These are phyloP conservation scores for Cnidoscolus chayamansa DNA, from an alignment of 441 rosid genomes.

Conservation along the genomic window DNA sequence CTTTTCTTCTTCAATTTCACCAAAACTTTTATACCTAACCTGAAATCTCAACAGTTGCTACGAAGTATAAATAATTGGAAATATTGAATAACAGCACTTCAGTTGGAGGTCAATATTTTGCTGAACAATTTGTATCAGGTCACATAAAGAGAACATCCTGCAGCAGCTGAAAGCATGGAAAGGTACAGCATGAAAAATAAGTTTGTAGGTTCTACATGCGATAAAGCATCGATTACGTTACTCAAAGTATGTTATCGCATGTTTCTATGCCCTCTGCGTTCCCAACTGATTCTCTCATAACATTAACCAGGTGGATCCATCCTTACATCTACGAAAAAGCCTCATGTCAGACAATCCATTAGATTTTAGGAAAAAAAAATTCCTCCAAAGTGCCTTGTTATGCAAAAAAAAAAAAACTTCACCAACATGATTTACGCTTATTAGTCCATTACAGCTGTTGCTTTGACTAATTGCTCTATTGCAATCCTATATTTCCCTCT, in stretches of 20 bases:
- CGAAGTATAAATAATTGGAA: conserved; percentile 8
- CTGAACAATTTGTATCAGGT: not conserved
- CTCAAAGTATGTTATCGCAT: conserved; percentile 6
- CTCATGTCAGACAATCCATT: not conserved
- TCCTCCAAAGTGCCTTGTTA: not conserved
- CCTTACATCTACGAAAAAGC: not conserved
- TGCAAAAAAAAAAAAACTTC: not conserved
- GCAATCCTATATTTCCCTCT: not conserved
- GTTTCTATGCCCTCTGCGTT: not conserved
- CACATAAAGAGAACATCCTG: not conserved
- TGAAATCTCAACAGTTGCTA: conserved; percentile 33
- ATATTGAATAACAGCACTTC: not conserved
- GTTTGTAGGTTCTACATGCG: not conserved
- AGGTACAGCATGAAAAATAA: not conserved
- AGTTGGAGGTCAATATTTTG: conserved; percentile 5
- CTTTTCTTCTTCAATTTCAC: conserved; percentile 70
- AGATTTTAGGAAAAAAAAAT: not conserved
- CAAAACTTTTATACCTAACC: conserved; percentile 78
- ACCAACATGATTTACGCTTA: not conserved
- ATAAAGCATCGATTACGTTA: not conserved
- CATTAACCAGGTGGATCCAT: no score
- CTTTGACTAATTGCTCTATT: not conserved
- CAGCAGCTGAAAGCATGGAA: not conserved
- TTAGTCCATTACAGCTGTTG: not conserved
- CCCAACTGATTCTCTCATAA: not conserved